A percentile compares a stretch with the other conserved stretches of the same genome.
Conservation (phyloP, 345 rosid species). For the Eucalyptus guilfoylei region DNA sequence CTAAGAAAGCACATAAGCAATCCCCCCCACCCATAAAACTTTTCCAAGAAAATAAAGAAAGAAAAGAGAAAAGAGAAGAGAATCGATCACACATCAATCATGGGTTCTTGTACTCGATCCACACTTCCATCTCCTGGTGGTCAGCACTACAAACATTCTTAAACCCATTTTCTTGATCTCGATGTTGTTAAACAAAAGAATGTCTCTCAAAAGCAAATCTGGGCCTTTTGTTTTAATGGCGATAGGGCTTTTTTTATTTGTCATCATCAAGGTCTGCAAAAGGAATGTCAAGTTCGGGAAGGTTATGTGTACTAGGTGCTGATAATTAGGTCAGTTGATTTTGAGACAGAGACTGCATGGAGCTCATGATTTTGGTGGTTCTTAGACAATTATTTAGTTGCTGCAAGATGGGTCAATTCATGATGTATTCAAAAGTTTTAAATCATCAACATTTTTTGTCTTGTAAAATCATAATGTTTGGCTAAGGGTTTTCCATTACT, state of each 20-base stretch:
- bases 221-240: neutral
- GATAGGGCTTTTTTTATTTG: neutral
- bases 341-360: neutral
- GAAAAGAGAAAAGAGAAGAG: neutral
- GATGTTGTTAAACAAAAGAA: neutral
- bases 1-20: neutral
- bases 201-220: neutral
- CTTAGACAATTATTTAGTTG: neutral
- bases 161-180: neutral
- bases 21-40: neutral
- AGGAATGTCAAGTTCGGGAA: neutral
- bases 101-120: neutral
- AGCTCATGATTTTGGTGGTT: neutral
- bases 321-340: neutral
- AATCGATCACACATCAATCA: neutral
- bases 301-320: neutral
- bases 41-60: neutral
- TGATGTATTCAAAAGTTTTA: neutral
- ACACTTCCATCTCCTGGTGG: neutral
- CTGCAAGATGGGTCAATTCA: neutral
- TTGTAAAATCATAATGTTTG: neutral
- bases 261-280: neutral
- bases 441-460: neutral
- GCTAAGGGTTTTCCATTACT: neutral
- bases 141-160: neutral